Base-by-base conservation (phyloP, 2,329 filamentous ascomycete species). In the Verticillium zaregamsianum region DNA sequence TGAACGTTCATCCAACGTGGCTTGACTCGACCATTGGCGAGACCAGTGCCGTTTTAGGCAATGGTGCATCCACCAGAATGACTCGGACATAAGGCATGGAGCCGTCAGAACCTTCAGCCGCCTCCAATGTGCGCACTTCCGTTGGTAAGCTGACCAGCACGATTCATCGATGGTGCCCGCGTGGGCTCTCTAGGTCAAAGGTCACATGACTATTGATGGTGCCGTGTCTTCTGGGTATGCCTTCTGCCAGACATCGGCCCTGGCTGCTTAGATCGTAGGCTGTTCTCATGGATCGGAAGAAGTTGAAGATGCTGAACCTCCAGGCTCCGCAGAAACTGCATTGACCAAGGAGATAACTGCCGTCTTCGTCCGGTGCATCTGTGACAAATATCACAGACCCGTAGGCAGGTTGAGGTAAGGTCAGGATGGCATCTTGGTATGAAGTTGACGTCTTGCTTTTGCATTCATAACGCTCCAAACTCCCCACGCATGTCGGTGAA, bases 401-500 rank as follows among this genome's bases (percentile, higher is more conserved):
- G 12, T n/a, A 28, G 4, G 28, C 28, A 28, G 28, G 3, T 28
- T 28, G 28, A 28, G 28, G 28, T 28, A 28, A 28, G 28, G 28
- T 28, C 4, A 28, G 28, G 28, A 28, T 5, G 28, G 28, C 28
- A 28, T 28, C 28, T 28, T 28, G 14, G 3, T 56, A 14, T 35
- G n/a, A 37, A 14, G 32, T 31, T 23, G 7, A 37, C n/a, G 25
- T 52, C 33, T 28, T 6, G 45, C 45, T 31, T 63, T 63, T 12
- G 11, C n/a, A 37, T 57, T 33, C 28, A 71, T 62, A 66, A 59
- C 3, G 63, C 66, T 5, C 76, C 74, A 68, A 76, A 79, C 31
- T 78, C 76, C 31, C 74, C 71, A 59, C 59, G 72, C 76, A 85
- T 78, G 65, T 86, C 84, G 0, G 80, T 78, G 58, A 88, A 76